These are phyloP conservation scores for Albizia julibrissin DNA, from an alignment of 306 rosid genomes.

Conservation along the genomic window DNA sequence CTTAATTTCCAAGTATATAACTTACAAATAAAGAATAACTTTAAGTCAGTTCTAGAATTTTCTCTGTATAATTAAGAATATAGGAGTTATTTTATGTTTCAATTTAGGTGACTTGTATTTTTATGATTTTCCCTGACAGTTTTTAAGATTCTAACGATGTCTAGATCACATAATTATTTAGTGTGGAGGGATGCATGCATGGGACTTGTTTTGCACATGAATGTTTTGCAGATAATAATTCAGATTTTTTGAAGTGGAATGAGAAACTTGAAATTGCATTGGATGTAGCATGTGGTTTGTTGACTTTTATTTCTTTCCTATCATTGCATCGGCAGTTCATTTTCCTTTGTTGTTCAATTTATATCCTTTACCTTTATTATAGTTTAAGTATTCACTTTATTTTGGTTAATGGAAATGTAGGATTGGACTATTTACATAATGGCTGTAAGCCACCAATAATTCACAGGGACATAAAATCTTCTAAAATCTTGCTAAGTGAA, in stretches of 20 bases:
- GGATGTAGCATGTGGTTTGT: conserved; percentile 29
- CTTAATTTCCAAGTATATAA: too few relatives aligned
- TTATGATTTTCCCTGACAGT: too few relatives aligned
- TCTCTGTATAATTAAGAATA: too few relatives aligned
- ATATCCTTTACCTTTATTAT: too few relatives aligned
- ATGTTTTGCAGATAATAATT: not conserved
- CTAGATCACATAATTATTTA: too few relatives aligned
- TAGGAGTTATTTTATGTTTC: too few relatives aligned
- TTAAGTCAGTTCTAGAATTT: too few relatives aligned
- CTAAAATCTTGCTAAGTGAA: conserved; percentile 43
- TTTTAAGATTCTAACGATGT: too few relatives aligned
- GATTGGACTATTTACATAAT: conserved; percentile 44
- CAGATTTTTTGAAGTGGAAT: conserved; percentile 31
- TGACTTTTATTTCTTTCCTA: not conserved
- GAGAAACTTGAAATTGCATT: conserved; percentile 29
- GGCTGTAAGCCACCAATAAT: conserved; percentile 48
- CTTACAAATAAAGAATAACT: too few relatives aligned
- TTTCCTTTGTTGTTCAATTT: not conserved
- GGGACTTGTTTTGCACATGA: too few relatives aligned
- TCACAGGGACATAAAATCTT: conserved; percentile 46
- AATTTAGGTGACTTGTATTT: not conserved
- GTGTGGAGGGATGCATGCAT: too few relatives aligned
- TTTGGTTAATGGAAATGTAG: not conserved
- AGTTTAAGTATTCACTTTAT: not conserved
- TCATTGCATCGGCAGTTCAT: accelerated